Evolutionary conservation across 2,329 filamentous ascomycete genomes (phyloP), one percentile per base, ranked within the genome.

Genomic region (Fusarium hainanense): DNA sequence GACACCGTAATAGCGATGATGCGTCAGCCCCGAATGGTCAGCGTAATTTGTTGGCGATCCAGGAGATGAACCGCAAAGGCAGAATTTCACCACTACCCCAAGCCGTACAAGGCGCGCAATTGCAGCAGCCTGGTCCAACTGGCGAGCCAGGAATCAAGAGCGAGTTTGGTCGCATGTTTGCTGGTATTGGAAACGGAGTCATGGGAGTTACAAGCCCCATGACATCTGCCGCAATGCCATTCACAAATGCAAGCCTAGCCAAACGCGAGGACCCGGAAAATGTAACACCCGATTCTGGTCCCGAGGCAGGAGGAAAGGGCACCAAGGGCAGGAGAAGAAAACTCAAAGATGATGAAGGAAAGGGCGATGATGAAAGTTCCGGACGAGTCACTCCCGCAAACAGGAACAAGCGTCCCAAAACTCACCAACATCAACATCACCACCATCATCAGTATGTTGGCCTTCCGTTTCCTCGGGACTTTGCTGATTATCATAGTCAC

Each of bases 111-210:
- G 95, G 95, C 23, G 94, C 93, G 2, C 94, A 97, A 78, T 89
- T 91, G 18, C 92, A 94, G 73, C 88, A 92, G 41, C 87, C 92
- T 55, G 93, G 92, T 6, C 93, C 93, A 8, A 89, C 90, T 16
- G 92, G 91, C 18, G 94, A 97, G 78, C 92, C 93, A 13, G 92
- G 92, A 44, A 97, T 98, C 76, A 97, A 98, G 84, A 97, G 90
- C 77, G 95, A 98, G 78, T 94, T 98, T 77, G 94, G 94, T 28
- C 90, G 93, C 67, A 97, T 98, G 86, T 98, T 97, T 80, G 93
- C 93, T 20, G 95, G 95, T n/a, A 93, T 98, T 71, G 94, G 84
- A 63, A 87, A 83, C 70, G 87, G 84, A 66, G 84, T 87, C 42
- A 83, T 87, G 62, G 83, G 82, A 25, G 80, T 84, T 37, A 84